phyloP scores from a whole-genome alignment of 495 filamentous ascomycete genomes.

The Neurospora sp. region DNA sequence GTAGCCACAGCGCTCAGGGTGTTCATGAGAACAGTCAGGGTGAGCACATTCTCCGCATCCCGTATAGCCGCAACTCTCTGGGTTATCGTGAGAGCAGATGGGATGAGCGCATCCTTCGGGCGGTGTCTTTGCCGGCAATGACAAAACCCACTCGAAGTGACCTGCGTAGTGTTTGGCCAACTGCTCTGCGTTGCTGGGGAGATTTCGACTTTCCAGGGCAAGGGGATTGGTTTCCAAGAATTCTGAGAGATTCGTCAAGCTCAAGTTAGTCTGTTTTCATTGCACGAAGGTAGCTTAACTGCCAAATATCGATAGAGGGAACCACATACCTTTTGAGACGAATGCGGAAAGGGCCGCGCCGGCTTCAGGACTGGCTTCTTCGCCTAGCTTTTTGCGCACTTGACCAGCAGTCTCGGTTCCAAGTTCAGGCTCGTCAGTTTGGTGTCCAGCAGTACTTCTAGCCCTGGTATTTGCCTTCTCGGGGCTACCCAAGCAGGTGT shows the following conservation, averaged over 20 bases:
- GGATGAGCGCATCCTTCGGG: slow-evolving; percentile 7
- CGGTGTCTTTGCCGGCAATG: slow-evolving; percentile 18
- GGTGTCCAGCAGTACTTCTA: neutral
- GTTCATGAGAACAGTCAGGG: slow-evolving; percentile 9
- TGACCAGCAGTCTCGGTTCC: neutral
- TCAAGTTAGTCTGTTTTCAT: neutral
- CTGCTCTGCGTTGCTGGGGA: slow-evolving; percentile 28
- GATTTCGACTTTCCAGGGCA: slow-evolving; percentile 19
- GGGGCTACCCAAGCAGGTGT: neutral
- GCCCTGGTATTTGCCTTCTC: neutral
- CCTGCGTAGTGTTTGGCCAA: slow-evolving; percentile 40
- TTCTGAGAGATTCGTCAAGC: neutral
- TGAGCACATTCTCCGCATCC: slow-evolving; percentile 4
- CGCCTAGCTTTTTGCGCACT: neutral
- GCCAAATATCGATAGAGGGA: neutral
- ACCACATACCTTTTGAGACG: neutral
- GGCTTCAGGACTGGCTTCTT: neutral
- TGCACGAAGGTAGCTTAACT: neutral
- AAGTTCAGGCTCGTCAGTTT: neutral
- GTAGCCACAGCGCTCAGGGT: slow-evolving; percentile 2
- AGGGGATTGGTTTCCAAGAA: slow-evolving; percentile 16
- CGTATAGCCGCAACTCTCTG: neutral
- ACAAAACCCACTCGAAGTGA: slow-evolving; percentile 39
- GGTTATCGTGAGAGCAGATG: slow-evolving; percentile 9
- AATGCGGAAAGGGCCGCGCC: neutral